phyloP scores from a whole-genome alignment of 495 filamentous ascomycete species.

The Letharia lupina region DNA sequence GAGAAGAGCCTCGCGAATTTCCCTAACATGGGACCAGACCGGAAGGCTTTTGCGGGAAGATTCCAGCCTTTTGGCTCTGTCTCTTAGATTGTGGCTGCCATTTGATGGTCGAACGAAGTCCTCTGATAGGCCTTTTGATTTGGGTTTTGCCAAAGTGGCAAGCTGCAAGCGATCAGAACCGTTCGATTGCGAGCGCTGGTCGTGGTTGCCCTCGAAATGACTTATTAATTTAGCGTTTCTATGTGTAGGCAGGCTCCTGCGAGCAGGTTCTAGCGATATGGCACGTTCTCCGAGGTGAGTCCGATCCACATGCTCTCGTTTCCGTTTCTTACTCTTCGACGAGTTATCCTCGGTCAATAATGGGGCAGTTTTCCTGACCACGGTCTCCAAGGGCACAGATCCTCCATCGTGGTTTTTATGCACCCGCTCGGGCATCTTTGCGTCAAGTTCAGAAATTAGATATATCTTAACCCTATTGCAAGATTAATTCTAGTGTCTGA shows the following conservation, averaged over 20 bases:
- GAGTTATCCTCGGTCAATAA: neutral
- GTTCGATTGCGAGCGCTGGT: neutral
- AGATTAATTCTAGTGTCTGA: neutral
- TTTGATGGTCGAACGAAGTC: neutral
- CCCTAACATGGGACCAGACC: constrained; percentile 64
- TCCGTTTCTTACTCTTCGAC: constrained; percentile 35
- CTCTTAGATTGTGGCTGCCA: constrained; percentile 25
- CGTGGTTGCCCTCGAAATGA: neutral
- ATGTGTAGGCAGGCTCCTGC: neutral
- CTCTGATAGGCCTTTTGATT: neutral
- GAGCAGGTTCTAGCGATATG: neutral
- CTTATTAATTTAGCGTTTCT: neutral
- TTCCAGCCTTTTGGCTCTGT: constrained; percentile 42
- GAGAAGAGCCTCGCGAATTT: constrained; percentile 57
- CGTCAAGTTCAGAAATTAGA: neutral
- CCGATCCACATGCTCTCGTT: constrained; percentile 27
- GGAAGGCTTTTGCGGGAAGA: constrained; percentile 59
- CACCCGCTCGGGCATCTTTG: constrained; percentile 44
- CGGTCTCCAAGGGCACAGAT: constrained; percentile 17
- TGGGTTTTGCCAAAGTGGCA: no score
- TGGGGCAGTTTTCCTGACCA: neutral
- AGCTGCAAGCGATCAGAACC: neutral
- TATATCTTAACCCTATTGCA: neutral
- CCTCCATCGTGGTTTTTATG: constrained; percentile 35
- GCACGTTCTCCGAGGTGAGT: neutral